Percentiles rank a stretch among this genome's conserved stretches.
These are phyloP conservation scores for Leccinum rimulosum DNA, from an alignment of 768 basidiomycete species.

Conservation along the genomic window DNA sequence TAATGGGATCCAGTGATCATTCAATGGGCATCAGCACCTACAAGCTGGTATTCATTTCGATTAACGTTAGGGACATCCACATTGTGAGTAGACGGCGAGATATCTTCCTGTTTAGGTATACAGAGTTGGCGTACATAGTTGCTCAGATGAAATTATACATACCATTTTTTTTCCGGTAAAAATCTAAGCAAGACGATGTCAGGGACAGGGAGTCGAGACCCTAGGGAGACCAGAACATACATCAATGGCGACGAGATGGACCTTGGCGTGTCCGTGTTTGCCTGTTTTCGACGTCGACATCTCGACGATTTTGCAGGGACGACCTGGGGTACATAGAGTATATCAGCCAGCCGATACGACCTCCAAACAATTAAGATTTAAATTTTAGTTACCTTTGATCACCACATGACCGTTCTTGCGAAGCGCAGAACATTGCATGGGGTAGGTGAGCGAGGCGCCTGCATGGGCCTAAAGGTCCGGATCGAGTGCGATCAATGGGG, in stretches of 20 bases:
- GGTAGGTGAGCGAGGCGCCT: slow-evolving; percentile 76
- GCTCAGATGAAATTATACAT: slow-evolving; percentile 25
- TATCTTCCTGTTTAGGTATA: slow-evolving; percentile 68
- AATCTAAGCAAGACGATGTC: slow-evolving; percentile 54
- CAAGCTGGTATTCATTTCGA: slow-evolving; percentile 82
- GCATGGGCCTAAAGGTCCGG: slow-evolving; percentile 51
- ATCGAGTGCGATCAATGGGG: slow-evolving; percentile 18
- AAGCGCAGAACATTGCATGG: slow-evolving; percentile 96
- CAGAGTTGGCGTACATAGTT: not conserved
- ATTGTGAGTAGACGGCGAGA: slow-evolving; percentile 97
- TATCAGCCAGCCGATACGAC: slow-evolving; percentile 4
- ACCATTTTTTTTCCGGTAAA: slow-evolving; percentile 98
- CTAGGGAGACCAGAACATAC: slow-evolving; percentile 47
- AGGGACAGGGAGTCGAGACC: slow-evolving; percentile 1
- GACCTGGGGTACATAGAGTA: slow-evolving; percentile 40
- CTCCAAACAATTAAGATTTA: not conserved
- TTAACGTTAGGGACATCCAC: slow-evolving; percentile 97
- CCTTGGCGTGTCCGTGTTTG: slow-evolving; percentile 99
- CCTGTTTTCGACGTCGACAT: slow-evolving; percentile 99
- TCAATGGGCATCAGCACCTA: slow-evolving; percentile 34
- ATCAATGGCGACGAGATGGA: slow-evolving; percentile 95
- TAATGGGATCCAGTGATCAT: slow-evolving; percentile 3
- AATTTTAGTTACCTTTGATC: slow-evolving; percentile 67
- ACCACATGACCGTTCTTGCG: slow-evolving; percentile 92
- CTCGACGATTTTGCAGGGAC: slow-evolving; percentile 98